A percentile compares a stretch with the other conserved stretches of the same genome.
phyloP scores from a whole-genome alignment of 2,329 filamentous ascomycete species.

The Fusarium sp. region DNA sequence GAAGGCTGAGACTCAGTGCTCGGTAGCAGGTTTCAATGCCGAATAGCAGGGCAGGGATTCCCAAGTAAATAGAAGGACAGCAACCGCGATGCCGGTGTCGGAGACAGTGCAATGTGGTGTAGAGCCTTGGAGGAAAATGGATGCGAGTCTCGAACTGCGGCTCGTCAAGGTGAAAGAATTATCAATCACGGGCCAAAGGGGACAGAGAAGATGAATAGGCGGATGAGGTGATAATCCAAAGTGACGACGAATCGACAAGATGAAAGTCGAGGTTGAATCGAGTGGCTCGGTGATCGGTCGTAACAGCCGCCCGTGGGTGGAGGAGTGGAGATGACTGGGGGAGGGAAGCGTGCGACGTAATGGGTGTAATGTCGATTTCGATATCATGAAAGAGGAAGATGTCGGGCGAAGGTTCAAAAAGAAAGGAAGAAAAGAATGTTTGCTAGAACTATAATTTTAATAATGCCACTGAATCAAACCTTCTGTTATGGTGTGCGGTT shows the following conservation, averaged over 20 bases:
- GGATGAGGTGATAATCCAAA: neutral
- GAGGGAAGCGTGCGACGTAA: neutral
- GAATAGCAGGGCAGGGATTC: slow-evolving; percentile 31
- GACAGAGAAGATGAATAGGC: neutral
- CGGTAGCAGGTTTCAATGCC: slow-evolving; percentile 28
- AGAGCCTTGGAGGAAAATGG: neutral
- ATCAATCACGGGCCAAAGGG: neutral
- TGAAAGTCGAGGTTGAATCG: slow-evolving; percentile 19
- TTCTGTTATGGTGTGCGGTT: neutral
- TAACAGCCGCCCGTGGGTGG: slow-evolving; percentile 17
- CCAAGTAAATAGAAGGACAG: slow-evolving; percentile 10
- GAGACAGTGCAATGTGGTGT: neutral
- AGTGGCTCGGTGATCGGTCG: slow-evolving; percentile 16
- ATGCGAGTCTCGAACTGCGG: neutral
- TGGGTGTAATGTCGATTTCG: neutral
- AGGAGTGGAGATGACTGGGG: slow-evolving; percentile 39
- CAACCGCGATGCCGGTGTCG: slow-evolving; percentile 28
- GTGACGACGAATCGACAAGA: slow-evolving; percentile 10
- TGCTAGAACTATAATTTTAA: neutral
- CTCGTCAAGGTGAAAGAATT: neutral
- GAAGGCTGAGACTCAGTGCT: slow-evolving; percentile 18
- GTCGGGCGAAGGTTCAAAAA: neutral
- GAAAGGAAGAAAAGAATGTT: neutral
- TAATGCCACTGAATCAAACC: neutral
- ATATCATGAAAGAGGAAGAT: neutral